Base-by-base conservation (phyloP, 2,329 filamentous ascomycete species). In the Ascochyta fabae region DNA sequence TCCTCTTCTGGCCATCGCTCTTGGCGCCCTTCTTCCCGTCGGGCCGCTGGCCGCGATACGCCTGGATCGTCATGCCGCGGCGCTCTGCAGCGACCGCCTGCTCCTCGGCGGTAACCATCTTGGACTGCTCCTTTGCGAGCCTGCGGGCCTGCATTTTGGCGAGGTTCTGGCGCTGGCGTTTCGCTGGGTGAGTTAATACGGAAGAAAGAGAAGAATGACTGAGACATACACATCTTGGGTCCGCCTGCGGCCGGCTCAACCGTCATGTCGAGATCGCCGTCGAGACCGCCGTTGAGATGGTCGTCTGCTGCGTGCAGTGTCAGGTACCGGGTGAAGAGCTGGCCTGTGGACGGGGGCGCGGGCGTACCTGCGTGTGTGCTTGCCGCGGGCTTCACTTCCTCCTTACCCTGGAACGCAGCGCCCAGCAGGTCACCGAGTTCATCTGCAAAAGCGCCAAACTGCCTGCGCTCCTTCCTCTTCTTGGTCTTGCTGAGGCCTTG, bases 151-250 rank as follows among this genome's bases (percentile, higher is more conserved):
- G 55, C 56, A 62, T 60, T n/a, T 39, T 62, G n/a, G 54, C 60
- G 26, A 66, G 42, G 29, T 66, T 66, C 33, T 66, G 61, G 16
- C 63, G 63, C 29, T 59, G 57, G 12, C 63, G 59, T 49, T 61
- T 66, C 23, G 51, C 63, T 66, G 16, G 16, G 12, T 9, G 8
- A 6, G n/a, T 58, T 29, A 58, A 16, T 15, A 26, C 6, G 8
- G 15, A 4, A 16, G 15, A 7, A 15, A 3, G n/a, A 35, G 23
- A 3, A 19, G 6, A 31, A 5, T 13, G 12, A 7, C 1, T 24
- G 38, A 16, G 26, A 64, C 60, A 23, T 51, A 66, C 64, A 62
- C 64, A 66, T 62, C 46, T 65, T 66, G 26, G 61, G 64, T 15
- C 50, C 60, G 4, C 41, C 12, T 12, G 48, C 36, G 10, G 47